phyloP scores from a whole-genome alignment of 495 filamentous ascomycete species.

The Penicillium angulare region DNA sequence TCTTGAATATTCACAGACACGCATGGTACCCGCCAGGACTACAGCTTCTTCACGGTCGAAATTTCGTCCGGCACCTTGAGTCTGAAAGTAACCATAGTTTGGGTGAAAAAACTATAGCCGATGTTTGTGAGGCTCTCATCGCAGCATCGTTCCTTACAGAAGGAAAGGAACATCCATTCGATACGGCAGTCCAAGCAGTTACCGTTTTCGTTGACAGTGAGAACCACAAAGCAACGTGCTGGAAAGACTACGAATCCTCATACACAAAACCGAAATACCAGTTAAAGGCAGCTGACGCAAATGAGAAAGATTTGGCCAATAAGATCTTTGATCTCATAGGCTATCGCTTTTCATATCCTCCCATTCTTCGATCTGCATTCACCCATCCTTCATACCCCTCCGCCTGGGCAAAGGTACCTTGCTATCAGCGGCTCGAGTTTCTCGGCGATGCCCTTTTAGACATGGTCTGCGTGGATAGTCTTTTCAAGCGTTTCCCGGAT shows the following conservation, averaged over 20 bases:
- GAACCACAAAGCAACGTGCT: slow-evolving; percentile 66
- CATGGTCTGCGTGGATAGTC: slow-evolving; percentile 76
- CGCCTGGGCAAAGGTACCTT: slow-evolving; percentile 73
- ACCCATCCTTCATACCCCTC: slow-evolving; percentile 79
- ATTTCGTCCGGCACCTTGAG: slow-evolving; percentile 50
- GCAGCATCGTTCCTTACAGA: slow-evolving; percentile 78
- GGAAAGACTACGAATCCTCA: slow-evolving; percentile 66
- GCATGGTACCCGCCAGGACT: slow-evolving; percentile 83
- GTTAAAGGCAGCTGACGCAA: slow-evolving; percentile 42
- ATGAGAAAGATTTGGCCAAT: slow-evolving; percentile 61
- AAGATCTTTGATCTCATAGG: slow-evolving; percentile 65
- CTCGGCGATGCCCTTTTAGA: slow-evolving; percentile 89
- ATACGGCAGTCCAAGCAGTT: slow-evolving; percentile 81
- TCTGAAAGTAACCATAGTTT: slow-evolving; percentile 62
- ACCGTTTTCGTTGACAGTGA: slow-evolving; percentile 66
- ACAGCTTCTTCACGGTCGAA: slow-evolving; percentile 59
- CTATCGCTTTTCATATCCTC: slow-evolving; percentile 80
- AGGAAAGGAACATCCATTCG: slow-evolving; percentile 57
- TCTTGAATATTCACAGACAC: slow-evolving; percentile 24
- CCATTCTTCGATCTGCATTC: slow-evolving; percentile 80
- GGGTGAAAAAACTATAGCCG: slow-evolving; percentile 90
- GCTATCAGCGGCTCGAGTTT: slow-evolving; percentile 92
- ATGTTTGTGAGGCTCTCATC: slow-evolving; percentile 94
- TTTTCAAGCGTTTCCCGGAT: slow-evolving; percentile 73
- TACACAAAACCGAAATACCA: slow-evolving; percentile 75